phyloP scores from a whole-genome alignment of 768 basidiomycete genomes.

The Serendipita sp. region DNA sequence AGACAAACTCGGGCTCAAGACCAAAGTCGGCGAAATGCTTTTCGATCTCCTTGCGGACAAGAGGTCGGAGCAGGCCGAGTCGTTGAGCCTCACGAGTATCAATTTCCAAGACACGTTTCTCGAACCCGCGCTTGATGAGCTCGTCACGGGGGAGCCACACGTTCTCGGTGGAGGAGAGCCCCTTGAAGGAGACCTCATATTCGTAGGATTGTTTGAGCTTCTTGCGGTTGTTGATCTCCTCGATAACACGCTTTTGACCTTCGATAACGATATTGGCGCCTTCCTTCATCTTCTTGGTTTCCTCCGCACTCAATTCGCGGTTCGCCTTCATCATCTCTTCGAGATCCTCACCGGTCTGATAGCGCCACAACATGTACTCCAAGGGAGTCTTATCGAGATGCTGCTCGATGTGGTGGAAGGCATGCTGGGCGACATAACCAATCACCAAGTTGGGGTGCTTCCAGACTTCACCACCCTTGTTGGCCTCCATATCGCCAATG shows the following conservation, averaged over 20 bases:
- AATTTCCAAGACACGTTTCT: constrained; percentile 95
- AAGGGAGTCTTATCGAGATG: constrained; percentile 98
- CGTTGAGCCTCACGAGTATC: constrained; percentile 97
- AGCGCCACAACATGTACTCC: constrained; percentile 99
- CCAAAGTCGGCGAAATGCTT: constrained; percentile 99
- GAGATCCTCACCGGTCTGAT: constrained; percentile 97
- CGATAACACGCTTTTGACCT: constrained; percentile 88
- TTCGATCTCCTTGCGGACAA: constrained; percentile 97
- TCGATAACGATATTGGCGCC: constrained; percentile 73
- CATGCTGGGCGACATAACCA: constrained; percentile 97
- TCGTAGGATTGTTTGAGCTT: constrained; percentile 99
- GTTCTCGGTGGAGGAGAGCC: constrained; percentile 91
- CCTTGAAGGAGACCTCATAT: constrained; percentile 96
- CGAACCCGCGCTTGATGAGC: constrained; percentile 93
- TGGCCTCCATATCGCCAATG: constrained; percentile 91
- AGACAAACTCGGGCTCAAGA: constrained; percentile 97
- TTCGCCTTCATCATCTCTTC: constrained; percentile 91
- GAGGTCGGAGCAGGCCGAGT: constrained; percentile 84
- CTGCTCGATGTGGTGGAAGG: constrained; percentile 98
- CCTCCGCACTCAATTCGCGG: constrained; percentile 76
- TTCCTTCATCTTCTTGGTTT: constrained; percentile 93
- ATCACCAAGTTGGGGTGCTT: constrained; percentile 99
- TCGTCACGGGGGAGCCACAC: constrained; percentile 95
- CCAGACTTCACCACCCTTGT: constrained; percentile 95
- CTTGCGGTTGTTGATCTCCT: constrained; percentile 82